Conservation (phyloP, 441 rosid genomes). For the Bruguiera hainesii region DNA sequence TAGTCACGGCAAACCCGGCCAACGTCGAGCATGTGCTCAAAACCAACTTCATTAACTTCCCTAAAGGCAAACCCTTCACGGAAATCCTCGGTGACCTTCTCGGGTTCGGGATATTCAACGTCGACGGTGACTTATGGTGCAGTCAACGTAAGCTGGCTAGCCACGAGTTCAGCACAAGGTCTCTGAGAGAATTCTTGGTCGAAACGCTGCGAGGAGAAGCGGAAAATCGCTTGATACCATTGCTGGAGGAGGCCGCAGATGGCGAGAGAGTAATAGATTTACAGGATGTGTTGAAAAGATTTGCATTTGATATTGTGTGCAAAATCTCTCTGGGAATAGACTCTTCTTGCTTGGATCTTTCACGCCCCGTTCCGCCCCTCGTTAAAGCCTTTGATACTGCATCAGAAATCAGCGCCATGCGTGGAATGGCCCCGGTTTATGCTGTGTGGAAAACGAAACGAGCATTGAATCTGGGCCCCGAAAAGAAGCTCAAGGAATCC, state of each 20-base stretch:
- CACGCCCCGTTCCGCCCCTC: slow-evolving; percentile 33
- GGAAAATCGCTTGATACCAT: slow-evolving; percentile 42
- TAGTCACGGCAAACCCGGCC: slow-evolving; percentile 61
- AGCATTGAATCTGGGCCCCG: slow-evolving; percentile 46
- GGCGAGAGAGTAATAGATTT: slow-evolving; percentile 35
- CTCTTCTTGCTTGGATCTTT: slow-evolving; percentile 41
- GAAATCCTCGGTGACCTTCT: slow-evolving; percentile 76
- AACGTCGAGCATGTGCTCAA: slow-evolving; percentile 73
- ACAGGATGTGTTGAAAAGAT: slow-evolving; percentile 61
- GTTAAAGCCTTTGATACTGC: slow-evolving; percentile 61
- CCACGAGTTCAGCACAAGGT: slow-evolving; percentile 65
- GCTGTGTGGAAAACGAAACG: slow-evolving; percentile 64
- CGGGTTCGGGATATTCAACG: slow-evolving; percentile 70
- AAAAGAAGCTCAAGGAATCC: slow-evolving; percentile 50
- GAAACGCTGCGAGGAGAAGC: slow-evolving; percentile 47
- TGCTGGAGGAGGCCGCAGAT: slow-evolving; percentile 37
- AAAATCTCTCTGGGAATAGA: slow-evolving; percentile 48
- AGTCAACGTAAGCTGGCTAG: slow-evolving; percentile 70
- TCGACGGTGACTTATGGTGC: slow-evolving; percentile 70
- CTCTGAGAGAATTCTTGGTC: slow-evolving; percentile 51
- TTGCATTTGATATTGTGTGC: slow-evolving; percentile 45
- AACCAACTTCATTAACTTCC: slow-evolving; percentile 60
- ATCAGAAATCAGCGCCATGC: slow-evolving; percentile 54
- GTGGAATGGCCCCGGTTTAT: slow-evolving; percentile 50
- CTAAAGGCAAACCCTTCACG: slow-evolving; percentile 74